Conservation (phyloP, 192 early-diverging fungal genomes). For the Linnemannia exigua region DNA sequence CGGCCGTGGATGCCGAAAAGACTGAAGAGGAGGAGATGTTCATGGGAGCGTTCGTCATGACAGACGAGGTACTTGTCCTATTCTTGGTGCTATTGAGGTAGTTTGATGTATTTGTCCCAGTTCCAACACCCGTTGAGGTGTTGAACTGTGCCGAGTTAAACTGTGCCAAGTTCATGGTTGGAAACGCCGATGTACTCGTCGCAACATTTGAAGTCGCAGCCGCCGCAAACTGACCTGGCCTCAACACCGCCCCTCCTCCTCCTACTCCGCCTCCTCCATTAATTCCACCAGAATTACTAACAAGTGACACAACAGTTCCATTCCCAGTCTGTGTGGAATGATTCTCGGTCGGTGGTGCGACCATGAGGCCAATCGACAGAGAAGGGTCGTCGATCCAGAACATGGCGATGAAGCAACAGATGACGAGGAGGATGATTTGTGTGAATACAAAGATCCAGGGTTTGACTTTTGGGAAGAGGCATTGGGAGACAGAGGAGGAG, state of each 20-base stretch:
- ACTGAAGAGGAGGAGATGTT: conserved; percentile 6
- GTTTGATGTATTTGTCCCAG: no score
- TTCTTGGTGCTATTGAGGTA: no score
- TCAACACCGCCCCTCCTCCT: neutral
- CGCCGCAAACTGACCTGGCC: neutral
- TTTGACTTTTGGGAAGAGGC: conserved; percentile 35
- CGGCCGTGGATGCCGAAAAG: neutral
- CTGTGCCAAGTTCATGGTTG: neutral
- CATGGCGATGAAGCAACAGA: conserved; percentile 54
- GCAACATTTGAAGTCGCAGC: neutral
- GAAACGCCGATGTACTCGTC: neutral
- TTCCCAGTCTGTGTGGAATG: conserved; percentile 10
- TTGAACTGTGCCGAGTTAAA: neutral
- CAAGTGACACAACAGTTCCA: neutral
- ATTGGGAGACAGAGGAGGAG: conserved; percentile 44
- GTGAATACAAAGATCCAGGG: conserved; percentile 54
- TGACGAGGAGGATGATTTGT: conserved; percentile 45
- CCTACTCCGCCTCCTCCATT: neutral
- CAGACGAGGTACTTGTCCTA: no score
- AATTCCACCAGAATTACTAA: neutral
- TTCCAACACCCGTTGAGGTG: no score
- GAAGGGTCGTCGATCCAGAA: conserved; percentile 54
- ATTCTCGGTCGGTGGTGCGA: conserved; percentile 18
- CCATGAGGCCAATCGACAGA: conserved; percentile 44
- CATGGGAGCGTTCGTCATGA: neutral